Evolutionary conservation across 2,329 filamentous ascomycete genomes (phyloP).

Genomic region (Corinectria fuckeliana): DNA sequence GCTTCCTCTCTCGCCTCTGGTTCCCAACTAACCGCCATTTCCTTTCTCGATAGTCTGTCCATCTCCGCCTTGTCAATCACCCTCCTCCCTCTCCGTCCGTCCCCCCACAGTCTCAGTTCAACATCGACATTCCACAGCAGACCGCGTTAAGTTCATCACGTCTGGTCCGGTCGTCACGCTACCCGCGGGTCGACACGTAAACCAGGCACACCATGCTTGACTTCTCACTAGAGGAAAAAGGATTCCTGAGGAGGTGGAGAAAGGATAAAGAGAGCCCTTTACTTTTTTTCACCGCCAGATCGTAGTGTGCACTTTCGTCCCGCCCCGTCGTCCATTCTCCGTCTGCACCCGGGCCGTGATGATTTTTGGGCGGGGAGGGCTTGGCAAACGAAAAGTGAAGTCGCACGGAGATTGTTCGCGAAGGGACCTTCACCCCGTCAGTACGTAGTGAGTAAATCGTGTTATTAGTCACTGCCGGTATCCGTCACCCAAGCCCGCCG

Average conservation of each 20-base stretch:
- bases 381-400: not conserved
- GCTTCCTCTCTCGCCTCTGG: not conserved
- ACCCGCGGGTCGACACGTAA: conserved; percentile 1
- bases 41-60: not conserved
- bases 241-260: not conserved
- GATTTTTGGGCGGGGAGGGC: not conserved
- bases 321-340: conserved; percentile 14
- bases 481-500: conserved; percentile 10
- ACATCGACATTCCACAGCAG: conserved; percentile 10
- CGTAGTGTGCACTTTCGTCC: conserved; percentile 7
- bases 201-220: not conserved
- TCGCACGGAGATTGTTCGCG: not conserved
- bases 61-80: not conserved
- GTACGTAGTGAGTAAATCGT: not conserved
- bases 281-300: conserved; percentile 17
- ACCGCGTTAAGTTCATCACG: conserved; percentile 9
- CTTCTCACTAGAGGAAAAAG: not conserved
- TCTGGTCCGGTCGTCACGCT: not conserved
- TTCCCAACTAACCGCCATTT: not conserved
- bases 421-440: no score
- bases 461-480: conserved; percentile 17
- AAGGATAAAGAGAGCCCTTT: no score
- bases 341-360: not conserved
- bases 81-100: not conserved
- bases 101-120: conserved; percentile 14